Evolutionary conservation across 108 stramenopile genomes (phyloP).

Genomic region (Epithemia pelagica): DNA sequence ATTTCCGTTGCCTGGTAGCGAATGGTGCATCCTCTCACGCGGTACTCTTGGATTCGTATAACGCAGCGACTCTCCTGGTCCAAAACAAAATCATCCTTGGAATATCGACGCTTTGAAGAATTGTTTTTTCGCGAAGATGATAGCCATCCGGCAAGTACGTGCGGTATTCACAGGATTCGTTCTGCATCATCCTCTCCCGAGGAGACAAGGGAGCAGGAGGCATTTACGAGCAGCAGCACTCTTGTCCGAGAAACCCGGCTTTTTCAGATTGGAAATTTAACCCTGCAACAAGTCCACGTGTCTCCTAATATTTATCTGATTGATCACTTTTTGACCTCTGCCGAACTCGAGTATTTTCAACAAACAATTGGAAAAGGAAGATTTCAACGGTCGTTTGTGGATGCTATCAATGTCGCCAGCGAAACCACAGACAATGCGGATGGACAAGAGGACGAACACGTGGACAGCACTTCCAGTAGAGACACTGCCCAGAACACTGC

Average conservation of each 20-base stretch:
- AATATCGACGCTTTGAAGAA: constrained; percentile 1
- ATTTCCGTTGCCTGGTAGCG: too few species aligned
- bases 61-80: not conserved
- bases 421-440: constrained; percentile 3
- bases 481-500: too few species aligned
- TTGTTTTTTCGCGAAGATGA: constrained; percentile 5
- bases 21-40: too few species aligned
- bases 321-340: constrained; percentile 48
- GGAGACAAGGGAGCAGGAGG: too few species aligned
- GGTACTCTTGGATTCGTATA: too few species aligned
- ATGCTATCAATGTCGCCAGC: too few species aligned
- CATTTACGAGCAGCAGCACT: not conserved
- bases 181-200: too few species aligned
- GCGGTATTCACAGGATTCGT: too few species aligned
- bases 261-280: constrained; percentile 4
- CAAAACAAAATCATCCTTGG: constrained; percentile 1
- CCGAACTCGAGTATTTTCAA: constrained; percentile 46
- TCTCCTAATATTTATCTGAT: constrained; percentile 42
- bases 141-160: not conserved
- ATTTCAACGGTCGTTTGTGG: constrained; percentile 47
- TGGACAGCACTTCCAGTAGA: not conserved
- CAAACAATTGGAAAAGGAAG: constrained; percentile 11
- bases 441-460: not conserved
- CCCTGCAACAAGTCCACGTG: not conserved
- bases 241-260: not conserved